Base-by-base conservation (phyloP, 2,329 filamentous ascomycete species). In the Apiospora arundinis region DNA sequence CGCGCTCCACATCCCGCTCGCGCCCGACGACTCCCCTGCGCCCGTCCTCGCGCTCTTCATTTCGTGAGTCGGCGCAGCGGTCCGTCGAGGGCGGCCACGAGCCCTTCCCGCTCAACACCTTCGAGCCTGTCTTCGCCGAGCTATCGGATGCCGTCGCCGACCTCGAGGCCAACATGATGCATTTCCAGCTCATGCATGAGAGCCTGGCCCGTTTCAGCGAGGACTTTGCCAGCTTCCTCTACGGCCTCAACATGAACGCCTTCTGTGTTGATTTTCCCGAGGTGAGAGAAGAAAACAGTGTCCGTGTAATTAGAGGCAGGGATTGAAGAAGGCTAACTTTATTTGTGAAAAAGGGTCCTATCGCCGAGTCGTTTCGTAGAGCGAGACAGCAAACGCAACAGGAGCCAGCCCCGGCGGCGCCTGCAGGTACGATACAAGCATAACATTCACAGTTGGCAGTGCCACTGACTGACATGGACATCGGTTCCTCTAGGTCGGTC, bases 241-340 rank as follows among this genome's bases (percentile, higher is more conserved):
- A 98, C 78, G 96, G 96, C 1, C 82, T 99, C 80, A 98, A 98
- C 80, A 98, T 99, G 95, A 98, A 98, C 82, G 96, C 96, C 1
- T 99, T 98, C 81, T 98, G 95, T 81, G 95, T 98, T 44, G 96
- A 99, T 81, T 99, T 98, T 75, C 93, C 95, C 0, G 96, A 99
- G 90, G 95, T 95, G 80, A 70, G 42, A 67, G 18, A 18, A 9
- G 32, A 28, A 4, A 11, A 21, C n/a, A n/a, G n/a, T n/a, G n/a
- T n/a, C n/a, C n/a, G n/a, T n/a, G n/a, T n/a, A n/a, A n/a, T n/a
- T n/a, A n/a, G n/a, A n/a, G n/a, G n/a, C n/a, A n/a, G n/a, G n/a
- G n/a, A n/a, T n/a, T n/a, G n/a, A 73, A 52, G 69, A 70, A 70
- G 21, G 11, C 65, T 67, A 37, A 67, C 40, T n/a, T n/a, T n/a